Evolutionary conservation across 495 filamentous ascomycete species (phyloP).

Genomic region (Aspergillus baeticus): DNA sequence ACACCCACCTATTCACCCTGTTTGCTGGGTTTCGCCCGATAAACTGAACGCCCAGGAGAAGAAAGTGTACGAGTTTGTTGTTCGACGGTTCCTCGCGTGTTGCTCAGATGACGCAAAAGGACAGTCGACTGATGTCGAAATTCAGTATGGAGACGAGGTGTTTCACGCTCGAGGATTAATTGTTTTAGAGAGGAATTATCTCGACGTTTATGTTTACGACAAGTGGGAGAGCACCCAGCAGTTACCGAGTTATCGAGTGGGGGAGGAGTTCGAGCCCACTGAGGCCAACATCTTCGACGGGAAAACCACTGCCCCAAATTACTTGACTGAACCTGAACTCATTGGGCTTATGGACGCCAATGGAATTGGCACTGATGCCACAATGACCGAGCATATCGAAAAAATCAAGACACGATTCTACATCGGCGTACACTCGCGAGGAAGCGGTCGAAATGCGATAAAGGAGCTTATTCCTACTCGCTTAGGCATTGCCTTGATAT

Average conservation of each 20-base stretch:
- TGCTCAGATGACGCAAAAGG: constrained; percentile 94
- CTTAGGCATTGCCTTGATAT: constrained; percentile 84
- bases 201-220: constrained; percentile 95
- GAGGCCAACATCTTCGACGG: constrained; percentile 89
- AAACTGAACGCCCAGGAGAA: constrained; percentile 63
- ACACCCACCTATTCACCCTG: constrained; percentile 94
- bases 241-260: constrained; percentile 72
- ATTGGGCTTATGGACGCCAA: constrained; percentile 98
- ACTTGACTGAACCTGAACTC: constrained; percentile 93
- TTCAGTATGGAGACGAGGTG: constrained; percentile 77
- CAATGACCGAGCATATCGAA: constrained; percentile 97
- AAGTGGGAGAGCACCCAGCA: constrained; percentile 88
- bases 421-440: constrained; percentile 63
- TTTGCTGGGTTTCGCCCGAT: constrained; percentile 69
- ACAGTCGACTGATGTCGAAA: constrained; percentile 76
- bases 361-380: constrained; percentile 96
- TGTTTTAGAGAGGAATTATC: constrained; percentile 87
- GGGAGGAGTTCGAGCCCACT: constrained; percentile 81
- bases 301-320: constrained; percentile 77
- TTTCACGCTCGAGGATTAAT: constrained; percentile 80
- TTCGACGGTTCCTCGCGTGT: constrained; percentile 92
- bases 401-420: constrained; percentile 92
- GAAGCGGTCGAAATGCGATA: constrained; percentile 54
- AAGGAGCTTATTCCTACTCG: constrained; percentile 89
- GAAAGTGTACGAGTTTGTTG: constrained; percentile 88